Base-by-base conservation (phyloP, 371 early-diverging fungal species). In the Circinella umbellata region DNA sequence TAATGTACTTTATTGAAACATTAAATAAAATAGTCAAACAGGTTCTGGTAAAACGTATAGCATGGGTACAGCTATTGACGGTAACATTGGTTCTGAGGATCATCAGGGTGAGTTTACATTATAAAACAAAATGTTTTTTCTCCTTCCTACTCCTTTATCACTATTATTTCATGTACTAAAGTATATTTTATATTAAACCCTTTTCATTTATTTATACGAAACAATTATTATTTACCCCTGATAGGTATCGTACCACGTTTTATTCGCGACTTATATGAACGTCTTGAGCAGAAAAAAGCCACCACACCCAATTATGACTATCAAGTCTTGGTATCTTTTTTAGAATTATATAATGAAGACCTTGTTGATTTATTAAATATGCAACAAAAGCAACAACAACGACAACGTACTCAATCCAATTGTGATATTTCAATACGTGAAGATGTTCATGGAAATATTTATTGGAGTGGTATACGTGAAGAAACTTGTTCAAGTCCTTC, bases 301-400 rank as follows among this genome's bases (percentile, higher is more conserved):
- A 64, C 10, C 15, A 34, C 20, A 18, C 10, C 46, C 60, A 49
- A 48, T 6, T 85, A 76, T 64, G 79, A 89, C 34, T 89, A 85
- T 57, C 84, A 89, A 69, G 88, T 93, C 35, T 83, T 72, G 60
- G 88, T 91, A 7, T 89, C 95, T 47, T 97, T 93, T 80, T 74
- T 98, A 35, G 99, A 99, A 79, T 80, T 99, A 27, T 99, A 99
- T 85, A 99, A 99, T 79, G 99, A 99, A 82, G 95, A 96, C 63
- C 78, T 98, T 7, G 87, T 91, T 14, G 96, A 97, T 78, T 85
- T 98, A 35, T 77, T 96, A 35, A 88, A 89, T 60, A 82, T 57
- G 47, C 55, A 61, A 49, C 61, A 63, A 27, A 37, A 63, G 13
- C 54, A 63, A 27, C 53, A 63, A 17, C 54, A 63, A 55, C 48